A percentile compares a stretch with the other conserved stretches of the same genome.
phyloP scores from a whole-genome alignment of 805 yeast genomes.

The Metschnikowia continentalis region DNA sequence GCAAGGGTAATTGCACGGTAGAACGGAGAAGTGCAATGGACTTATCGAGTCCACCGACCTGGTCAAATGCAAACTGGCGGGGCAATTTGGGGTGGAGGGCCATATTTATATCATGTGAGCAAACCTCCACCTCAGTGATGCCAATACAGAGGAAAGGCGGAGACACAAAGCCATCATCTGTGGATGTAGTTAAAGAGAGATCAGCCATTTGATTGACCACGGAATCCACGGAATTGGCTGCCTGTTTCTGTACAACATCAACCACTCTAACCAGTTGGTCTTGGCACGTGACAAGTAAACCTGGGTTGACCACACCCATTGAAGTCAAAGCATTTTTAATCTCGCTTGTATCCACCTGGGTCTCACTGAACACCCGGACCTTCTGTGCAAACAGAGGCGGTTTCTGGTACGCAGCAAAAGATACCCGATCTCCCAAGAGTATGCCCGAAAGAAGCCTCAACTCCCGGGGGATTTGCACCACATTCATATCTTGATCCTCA shows the following conservation, averaged over 20 bases:
- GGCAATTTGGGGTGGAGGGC: conserved; percentile 43
- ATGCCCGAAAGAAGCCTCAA: conserved; percentile 34
- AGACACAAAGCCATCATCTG: conserved; percentile 28
- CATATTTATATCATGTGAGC: conserved; percentile 4
- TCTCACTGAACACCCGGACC: conserved; percentile 4
- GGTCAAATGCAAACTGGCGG: conserved; percentile 40
- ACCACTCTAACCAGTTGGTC: conserved; percentile 22
- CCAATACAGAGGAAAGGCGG: conserved; percentile 45
- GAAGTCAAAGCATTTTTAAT: conserved; percentile 36
- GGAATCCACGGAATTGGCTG: conserved; percentile 8
- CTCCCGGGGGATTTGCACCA: conserved; percentile 24
- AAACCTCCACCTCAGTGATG: conserved; percentile 17
- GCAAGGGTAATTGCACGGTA: conserved; percentile 75
- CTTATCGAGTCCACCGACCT: conserved; percentile 73
- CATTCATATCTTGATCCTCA: conserved; percentile 29
- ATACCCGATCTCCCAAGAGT: conserved; percentile 46
- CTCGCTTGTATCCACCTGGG: background rate
- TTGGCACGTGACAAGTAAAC: conserved; percentile 32
- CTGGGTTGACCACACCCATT: conserved; percentile 60
- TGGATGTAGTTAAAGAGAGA: conserved; percentile 4
- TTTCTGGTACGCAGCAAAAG: conserved; percentile 39
- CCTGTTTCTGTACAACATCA: conserved; percentile 24
- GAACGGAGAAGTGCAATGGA: conserved; percentile 60
- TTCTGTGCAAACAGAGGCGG: conserved; percentile 41
- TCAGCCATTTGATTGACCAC: conserved; percentile 11